Percentiles rank a stretch among this genome's conserved stretches.
These are phyloP conservation scores for Cladosporium colombiae DNA, from an alignment of 2,329 filamentous ascomycete genomes.

Conservation along the genomic window DNA sequence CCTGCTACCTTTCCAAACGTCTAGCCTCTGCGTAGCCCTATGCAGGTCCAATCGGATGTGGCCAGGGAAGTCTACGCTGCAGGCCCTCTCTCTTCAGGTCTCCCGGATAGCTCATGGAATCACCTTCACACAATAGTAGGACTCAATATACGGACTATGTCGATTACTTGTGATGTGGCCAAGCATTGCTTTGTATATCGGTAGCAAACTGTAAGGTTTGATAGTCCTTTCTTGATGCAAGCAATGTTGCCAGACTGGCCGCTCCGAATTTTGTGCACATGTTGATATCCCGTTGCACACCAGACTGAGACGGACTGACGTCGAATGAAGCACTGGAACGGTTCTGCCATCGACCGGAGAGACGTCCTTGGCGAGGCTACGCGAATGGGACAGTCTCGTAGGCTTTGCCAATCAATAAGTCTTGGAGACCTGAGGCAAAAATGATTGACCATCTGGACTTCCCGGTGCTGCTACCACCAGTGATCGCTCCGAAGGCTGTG, in stretches of 20 bases:
- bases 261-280: not conserved
- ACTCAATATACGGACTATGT: not conserved
- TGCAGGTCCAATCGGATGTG: not conserved
- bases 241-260: not conserved
- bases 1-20: not conserved
- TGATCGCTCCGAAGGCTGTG: not conserved
- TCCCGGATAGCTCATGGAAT: not conserved
- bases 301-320: not conserved
- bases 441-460: not conserved
- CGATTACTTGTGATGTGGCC: not conserved
- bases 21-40: conserved; percentile 1
- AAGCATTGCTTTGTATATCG: not conserved
- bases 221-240: not conserved
- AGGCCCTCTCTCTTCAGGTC: not conserved
- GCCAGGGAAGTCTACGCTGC: not conserved
- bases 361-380: not conserved
- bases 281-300: not conserved
- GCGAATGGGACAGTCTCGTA: not conserved
- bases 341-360: not conserved
- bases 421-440: not conserved
- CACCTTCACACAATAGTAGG: not conserved
- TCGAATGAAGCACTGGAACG: not conserved
- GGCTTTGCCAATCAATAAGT: not conserved
- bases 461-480: not conserved
- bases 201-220: not conserved